A percentile compares a stretch with the other conserved stretches of the same genome.
These are phyloP conservation scores for Chrysopogon serrulatus DNA, from an alignment of 176 grass and related monocot species.

Conservation along the genomic window DNA sequence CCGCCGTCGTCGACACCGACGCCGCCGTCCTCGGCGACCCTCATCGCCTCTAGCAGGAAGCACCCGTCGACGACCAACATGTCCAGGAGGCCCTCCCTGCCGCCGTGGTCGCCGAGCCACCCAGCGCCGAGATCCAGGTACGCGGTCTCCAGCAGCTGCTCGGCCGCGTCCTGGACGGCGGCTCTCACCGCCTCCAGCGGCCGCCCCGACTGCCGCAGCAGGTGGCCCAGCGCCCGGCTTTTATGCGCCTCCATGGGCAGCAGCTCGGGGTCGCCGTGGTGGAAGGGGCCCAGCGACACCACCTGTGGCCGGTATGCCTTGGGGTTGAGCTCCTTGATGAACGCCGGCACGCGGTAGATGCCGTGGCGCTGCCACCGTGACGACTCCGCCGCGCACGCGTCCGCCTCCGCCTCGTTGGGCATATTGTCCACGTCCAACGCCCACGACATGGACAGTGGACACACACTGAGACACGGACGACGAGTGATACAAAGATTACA, in stretches of 20 bases:
- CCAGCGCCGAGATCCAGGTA: conserved; percentile 33
- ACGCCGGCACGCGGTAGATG: conserved; percentile 64
- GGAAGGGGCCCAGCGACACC: conserved; percentile 69
- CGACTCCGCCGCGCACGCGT: conserved; percentile 30
- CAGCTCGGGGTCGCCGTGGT: conserved; percentile 33
- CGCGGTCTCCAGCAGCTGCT: conserved; percentile 27
- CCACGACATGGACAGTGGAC: conserved; percentile 29
- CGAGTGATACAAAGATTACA: background rate
- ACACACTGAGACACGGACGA: too few species aligned
- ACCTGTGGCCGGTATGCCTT: conserved; percentile 59
- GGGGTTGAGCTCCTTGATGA: conserved; percentile 46
- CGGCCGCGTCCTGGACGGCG: conserved; percentile 9
- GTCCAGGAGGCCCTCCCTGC: conserved; percentile 35
- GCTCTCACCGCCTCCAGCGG: background rate
- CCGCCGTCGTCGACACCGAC: too few species aligned
- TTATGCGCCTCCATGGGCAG: conserved; percentile 74
- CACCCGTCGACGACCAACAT: conserved; percentile 59
- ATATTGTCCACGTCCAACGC: conserved; percentile 35
- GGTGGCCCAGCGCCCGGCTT: conserved; percentile 43
- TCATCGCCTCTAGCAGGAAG: conserved; percentile 74
- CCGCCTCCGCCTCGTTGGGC: conserved; percentile 17
- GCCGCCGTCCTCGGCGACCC: background rate
- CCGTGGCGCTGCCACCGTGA: conserved; percentile 43
- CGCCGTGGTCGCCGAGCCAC: conserved; percentile 17
- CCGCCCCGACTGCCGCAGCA: conserved; percentile 16